Percentiles rank a stretch among this genome's conserved stretches.
Conservation (phyloP, 352 stramenopile species). For the Globisporangium polare region DNA sequence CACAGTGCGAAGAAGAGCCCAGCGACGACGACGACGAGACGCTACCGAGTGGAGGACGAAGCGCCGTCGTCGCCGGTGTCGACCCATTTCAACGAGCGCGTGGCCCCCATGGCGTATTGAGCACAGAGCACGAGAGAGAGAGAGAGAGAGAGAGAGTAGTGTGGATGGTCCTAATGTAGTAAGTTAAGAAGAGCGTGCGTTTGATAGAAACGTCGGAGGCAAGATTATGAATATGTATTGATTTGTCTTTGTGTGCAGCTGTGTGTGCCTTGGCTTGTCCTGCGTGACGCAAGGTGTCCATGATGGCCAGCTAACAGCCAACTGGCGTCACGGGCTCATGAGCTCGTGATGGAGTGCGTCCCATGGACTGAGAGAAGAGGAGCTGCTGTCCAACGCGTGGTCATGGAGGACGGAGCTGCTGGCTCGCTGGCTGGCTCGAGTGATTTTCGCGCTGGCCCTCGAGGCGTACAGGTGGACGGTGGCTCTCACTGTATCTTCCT, state of each 20-base stretch:
- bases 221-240: no score
- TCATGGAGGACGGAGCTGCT: neutral
- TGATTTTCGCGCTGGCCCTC: neutral
- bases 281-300: no score
- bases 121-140: neutral
- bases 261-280: no score
- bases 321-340: no score
- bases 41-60: neutral
- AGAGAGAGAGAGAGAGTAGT: neutral
- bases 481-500: neutral
- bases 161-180: neutral
- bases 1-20: neutral
- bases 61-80: constrained; percentile 1
- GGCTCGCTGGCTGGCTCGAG: neutral
- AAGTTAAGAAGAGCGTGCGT: no score
- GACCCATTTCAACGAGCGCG: constrained; percentile 1
- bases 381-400: no score
- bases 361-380: no score
- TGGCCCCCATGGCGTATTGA: constrained; percentile 3
- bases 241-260: no score
- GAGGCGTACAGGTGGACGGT: neutral
- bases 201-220: no score
- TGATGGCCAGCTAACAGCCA: no score
- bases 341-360: no score
- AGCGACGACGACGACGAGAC: neutral